Evolutionary conservation across 768 basidiomycete species (phyloP).

Genomic region (Tylopilus felleus): DNA sequence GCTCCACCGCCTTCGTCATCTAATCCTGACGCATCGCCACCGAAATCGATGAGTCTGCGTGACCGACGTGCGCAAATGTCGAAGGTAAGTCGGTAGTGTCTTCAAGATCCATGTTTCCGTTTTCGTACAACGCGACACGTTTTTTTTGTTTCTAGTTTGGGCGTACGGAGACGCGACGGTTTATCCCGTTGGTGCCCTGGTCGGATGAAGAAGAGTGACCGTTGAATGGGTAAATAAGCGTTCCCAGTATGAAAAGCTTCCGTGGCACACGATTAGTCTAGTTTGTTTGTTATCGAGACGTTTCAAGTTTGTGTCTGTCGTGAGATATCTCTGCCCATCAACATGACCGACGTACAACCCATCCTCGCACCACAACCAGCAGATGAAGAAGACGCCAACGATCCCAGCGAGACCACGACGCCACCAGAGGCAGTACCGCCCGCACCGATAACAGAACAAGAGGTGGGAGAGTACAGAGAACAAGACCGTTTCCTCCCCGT

Average conservation of each 20-base stretch:
- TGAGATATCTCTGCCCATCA: too few species aligned
- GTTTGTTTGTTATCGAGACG: not conserved
- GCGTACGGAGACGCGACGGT: constrained; percentile 26
- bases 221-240: not conserved
- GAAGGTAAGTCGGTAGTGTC: constrained; percentile 18
- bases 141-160: constrained; percentile 20
- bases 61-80: constrained; percentile 32
- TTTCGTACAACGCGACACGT: not conserved
- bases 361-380: constrained; percentile 37
- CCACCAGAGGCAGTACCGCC: constrained; percentile 50
- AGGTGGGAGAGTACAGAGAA: constrained; percentile 92
- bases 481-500: constrained; percentile 96
- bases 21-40: constrained; percentile 13
- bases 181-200: constrained; percentile 29
- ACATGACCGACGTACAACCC: constrained; percentile 33
- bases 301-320: not conserved
- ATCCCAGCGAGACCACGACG: constrained; percentile 23
- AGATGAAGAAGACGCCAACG: constrained; percentile 34
- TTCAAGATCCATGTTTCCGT: too few species aligned
- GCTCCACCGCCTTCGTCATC: not conserved
- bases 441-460: constrained; percentile 82
- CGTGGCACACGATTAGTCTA: too few species aligned
- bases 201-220: constrained; percentile 31
- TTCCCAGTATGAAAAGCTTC: too few species aligned
- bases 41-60: constrained; percentile 30